A percentile compares a stretch with the other conserved stretches of the same genome.
Evolutionary conservation across 2,329 filamentous ascomycete genomes (phyloP).

Genomic region (Diaporthe humulicola): DNA sequence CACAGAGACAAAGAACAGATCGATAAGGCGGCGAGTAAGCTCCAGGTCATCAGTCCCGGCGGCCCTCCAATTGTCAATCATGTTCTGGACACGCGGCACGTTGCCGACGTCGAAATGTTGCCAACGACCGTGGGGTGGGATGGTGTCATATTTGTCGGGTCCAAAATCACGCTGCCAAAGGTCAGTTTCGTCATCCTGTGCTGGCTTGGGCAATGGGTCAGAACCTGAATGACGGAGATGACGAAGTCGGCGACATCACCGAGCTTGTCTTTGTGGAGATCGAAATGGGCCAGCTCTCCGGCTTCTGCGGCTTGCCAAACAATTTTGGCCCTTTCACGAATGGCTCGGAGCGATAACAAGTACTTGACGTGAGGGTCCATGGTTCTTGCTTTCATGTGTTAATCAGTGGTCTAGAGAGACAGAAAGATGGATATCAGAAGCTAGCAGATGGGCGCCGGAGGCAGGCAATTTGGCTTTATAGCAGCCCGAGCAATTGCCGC

Average conservation of each 20-base stretch:
- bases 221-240: conserved; percentile 56
- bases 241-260: conserved; percentile 56
- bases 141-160: conserved; percentile 58
- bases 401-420: background rate
- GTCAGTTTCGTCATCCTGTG: background rate
- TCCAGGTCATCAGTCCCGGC: conserved; percentile 58
- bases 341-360: conserved; percentile 52
- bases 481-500: background rate
- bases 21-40: conserved; percentile 66
- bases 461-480: conserved; percentile 13
- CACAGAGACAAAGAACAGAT: conserved; percentile 73
- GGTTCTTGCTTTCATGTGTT: background rate
- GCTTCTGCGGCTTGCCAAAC: conserved; percentile 53
- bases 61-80: conserved; percentile 60
- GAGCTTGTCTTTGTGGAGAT: conserved; percentile 50
- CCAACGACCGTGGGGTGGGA: conserved; percentile 71
- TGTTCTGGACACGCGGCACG: conserved; percentile 59
- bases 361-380: conserved; percentile 46
- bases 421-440: conserved; percentile 2
- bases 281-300: conserved; percentile 56
- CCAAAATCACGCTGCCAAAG: conserved; percentile 62
- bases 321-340: conserved; percentile 51
- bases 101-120: conserved; percentile 73
- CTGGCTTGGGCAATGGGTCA: conserved; percentile 24
- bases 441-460: background rate